A percentile compares a stretch with the other conserved stretches of the same genome.
phyloP scores from a whole-genome alignment of 2,329 filamentous ascomycete genomes.

The Colletotrichum trifolii region DNA sequence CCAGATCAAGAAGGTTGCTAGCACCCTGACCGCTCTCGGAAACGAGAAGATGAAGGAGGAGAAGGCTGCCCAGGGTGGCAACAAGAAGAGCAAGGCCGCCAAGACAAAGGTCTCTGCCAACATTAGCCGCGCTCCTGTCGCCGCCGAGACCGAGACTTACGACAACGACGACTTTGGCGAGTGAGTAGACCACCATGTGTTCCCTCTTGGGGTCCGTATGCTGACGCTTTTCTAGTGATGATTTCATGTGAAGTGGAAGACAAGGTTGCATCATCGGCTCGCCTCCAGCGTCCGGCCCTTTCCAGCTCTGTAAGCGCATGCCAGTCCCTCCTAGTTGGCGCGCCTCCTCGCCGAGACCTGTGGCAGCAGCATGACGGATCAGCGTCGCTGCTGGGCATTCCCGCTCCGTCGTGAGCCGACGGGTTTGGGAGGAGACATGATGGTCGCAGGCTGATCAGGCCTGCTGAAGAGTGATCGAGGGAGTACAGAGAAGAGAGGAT shows the following conservation, averaged over 20 bases:
- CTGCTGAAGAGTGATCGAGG: conserved; percentile 11
- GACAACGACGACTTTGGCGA: conserved; percentile 86
- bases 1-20: conserved; percentile 96
- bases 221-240: conserved; percentile 62
- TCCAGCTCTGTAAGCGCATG: conserved; percentile 7
- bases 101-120: conserved; percentile 93
- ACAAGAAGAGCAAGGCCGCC: conserved; percentile 96
- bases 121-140: conserved; percentile 65
- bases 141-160: conserved; percentile 80
- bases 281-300: conserved; percentile 21
- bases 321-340: conserved; percentile 19
- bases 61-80: conserved; percentile 91
- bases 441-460: conserved; percentile 11
- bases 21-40: conserved; percentile 84
- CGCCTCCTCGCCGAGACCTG: conserved; percentile 20
- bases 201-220: not conserved
- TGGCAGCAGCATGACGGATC: conserved; percentile 5
- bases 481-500: not conserved
- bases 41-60: conserved; percentile 99
- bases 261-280: conserved; percentile 33
- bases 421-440: conserved; percentile 2
- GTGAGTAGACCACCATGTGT: conserved; percentile 63
- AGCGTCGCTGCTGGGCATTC: conserved; percentile 11
- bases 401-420: conserved; percentile 12
- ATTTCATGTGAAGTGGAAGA: conserved; percentile 73